Percentiles rank a stretch among this genome's conserved stretches.
phyloP scores from a whole-genome alignment of 2,329 filamentous ascomycete genomes.

The Penicillium sclerotiorum region DNA sequence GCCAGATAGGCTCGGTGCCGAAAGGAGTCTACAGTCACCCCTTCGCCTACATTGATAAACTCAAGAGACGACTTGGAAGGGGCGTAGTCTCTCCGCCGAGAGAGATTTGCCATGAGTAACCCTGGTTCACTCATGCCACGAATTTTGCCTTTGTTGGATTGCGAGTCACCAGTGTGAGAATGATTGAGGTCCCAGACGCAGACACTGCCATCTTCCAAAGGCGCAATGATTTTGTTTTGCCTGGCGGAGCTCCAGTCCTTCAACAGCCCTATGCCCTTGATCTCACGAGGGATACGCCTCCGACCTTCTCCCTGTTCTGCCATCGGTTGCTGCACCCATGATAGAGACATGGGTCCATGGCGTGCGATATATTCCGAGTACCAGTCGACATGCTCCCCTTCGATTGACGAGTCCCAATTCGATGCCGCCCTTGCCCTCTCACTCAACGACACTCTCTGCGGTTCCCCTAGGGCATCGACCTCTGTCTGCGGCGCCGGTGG shows the following conservation, averaged over 20 bases:
- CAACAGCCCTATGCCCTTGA: conserved; percentile 72
- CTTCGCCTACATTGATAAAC: conserved; percentile 67
- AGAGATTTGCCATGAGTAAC: conserved; percentile 69
- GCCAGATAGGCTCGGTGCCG: conserved; percentile 75
- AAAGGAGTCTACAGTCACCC: conserved; percentile 74
- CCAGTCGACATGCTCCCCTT: conserved; percentile 74
- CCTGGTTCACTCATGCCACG: conserved; percentile 67
- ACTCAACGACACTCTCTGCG: conserved; percentile 24
- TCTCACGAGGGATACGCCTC: conserved; percentile 57
- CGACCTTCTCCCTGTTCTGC: conserved; percentile 38
- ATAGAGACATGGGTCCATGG: conserved; percentile 70
- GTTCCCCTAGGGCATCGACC: background rate
- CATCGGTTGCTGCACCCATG: conserved; percentile 72
- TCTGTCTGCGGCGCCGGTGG: conserved; percentile 19
- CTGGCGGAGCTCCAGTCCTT: conserved; percentile 55
- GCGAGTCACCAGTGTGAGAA: conserved; percentile 32
- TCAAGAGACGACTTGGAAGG: conserved; percentile 33
- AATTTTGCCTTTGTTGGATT: conserved; percentile 57
- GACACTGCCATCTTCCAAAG: conserved; percentile 84
- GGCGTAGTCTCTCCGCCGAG: conserved; percentile 56
- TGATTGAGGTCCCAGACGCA: conserved; percentile 76
- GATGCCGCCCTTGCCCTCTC: conserved; percentile 47
- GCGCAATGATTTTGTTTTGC: conserved; percentile 68
- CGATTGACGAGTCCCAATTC: conserved; percentile 82
- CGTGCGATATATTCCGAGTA: conserved; percentile 88